A percentile compares a stretch with the other conserved stretches of the same genome.
Conservation (phyloP, 352 stramenopile species). For the Vaucheria bursata region DNA sequence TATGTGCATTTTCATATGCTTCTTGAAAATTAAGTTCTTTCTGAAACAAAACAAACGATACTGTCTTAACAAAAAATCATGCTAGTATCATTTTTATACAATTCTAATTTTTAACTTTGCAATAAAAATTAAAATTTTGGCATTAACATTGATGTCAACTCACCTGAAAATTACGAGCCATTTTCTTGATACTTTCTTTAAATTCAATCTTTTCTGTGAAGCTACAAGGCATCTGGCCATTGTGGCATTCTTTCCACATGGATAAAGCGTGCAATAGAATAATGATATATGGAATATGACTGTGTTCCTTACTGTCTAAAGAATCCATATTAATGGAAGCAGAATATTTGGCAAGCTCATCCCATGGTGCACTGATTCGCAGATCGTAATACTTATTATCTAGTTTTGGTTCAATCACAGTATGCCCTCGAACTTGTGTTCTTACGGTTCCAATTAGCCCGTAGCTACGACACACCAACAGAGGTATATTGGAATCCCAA, state of each 20-base stretch:
- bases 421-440: conserved; percentile 19
- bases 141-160: conserved; percentile 15
- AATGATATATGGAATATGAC: conserved; percentile 25
- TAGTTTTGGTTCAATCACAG: conserved; percentile 36
- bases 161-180: conserved; percentile 36
- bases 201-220: conserved; percentile 26
- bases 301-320: conserved; percentile 24
- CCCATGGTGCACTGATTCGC: conserved; percentile 30
- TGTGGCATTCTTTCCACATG: conserved; percentile 25
- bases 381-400: conserved; percentile 26
- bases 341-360: conserved; percentile 37
- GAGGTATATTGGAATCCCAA: conserved; percentile 58
- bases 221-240: conserved; percentile 5
- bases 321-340: conserved; percentile 22
- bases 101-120: neutral
- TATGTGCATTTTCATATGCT: conserved; percentile 77
- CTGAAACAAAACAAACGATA: neutral
- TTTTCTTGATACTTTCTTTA: neutral
- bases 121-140: neutral
- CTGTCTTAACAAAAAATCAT: neutral
- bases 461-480: conserved; percentile 74
- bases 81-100: neutral
- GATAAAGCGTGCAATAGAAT: conserved; percentile 15
- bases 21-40: conserved; percentile 90
- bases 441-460: conserved; percentile 81